Evolutionary conservation across 441 rosid genomes (phyloP), one percentile per base, ranked within the genome.

Genomic region (Adansonia gregorii): DNA sequence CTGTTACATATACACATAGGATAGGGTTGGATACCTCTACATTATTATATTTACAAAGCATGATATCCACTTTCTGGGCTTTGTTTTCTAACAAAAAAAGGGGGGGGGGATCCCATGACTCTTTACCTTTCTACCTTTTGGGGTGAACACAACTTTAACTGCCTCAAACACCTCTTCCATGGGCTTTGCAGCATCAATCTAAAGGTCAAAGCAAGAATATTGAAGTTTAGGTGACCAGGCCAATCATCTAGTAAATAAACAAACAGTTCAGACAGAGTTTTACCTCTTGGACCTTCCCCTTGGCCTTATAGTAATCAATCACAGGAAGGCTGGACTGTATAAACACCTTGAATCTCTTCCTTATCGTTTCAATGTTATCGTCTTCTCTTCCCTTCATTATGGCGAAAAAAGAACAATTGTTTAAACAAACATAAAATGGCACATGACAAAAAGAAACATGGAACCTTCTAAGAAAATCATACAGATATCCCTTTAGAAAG

Each of bases 181-280:
- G 20, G 98, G 80, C 85, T 88, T 95, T 59, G 83, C 90, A 83
- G 98, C 98, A 84, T 91, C 90, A 78, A 94, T 90, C 98, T 94
- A 77, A 76, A 71, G 49, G 67, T 27, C 56, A 77, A 75, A 77
- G 65, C 58, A 81, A 67, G 41, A 52, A 10, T 49, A 60, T 22
- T 49, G 31, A 65, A 43, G 81, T 58, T 68, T 41, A 39, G 48
- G 56, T 15, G 66, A 72, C 35, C 55, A 27, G 46, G 65, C 78
- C 55, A 43, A 74, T 56, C 27, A 31, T 31, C 58, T 52, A 46
- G 51, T 63, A 72, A 41, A 76, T n/a, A 55, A 48, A 35, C 39
- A 78, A 48, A 55, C 22, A 54, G n/a, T 54, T 61, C 73, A 52
- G 46, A 72, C 49, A 73, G 78, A 49, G 48, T 3, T 67, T 77